Conservation (phyloP, 345 rosid species). For the Trapa incisa region DNA sequence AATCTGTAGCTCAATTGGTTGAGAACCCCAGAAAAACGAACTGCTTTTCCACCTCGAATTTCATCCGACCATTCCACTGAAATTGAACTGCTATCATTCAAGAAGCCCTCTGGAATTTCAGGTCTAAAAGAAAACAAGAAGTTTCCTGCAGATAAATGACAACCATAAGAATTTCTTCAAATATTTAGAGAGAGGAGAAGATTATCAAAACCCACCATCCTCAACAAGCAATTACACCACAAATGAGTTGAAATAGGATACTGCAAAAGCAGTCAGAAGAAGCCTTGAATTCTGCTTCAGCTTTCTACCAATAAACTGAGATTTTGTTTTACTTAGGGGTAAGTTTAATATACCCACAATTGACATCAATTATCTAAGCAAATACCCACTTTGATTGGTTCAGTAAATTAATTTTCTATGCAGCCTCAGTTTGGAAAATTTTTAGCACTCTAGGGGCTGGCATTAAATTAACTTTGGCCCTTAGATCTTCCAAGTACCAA, state of each 20-base stretch:
- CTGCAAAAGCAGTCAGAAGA: neutral
- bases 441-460: neutral
- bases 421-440: neutral
- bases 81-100: conserved; percentile 26
- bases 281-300: neutral
- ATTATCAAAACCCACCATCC: too few relatives aligned
- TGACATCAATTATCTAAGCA: neutral
- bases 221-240: neutral
- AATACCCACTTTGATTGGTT: neutral
- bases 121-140: conserved; percentile 89
- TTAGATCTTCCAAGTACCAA: neutral
- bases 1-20: conserved; percentile 72
- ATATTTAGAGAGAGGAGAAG: neutral
- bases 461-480: neutral
- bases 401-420: neutral
- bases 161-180: conserved; percentile 1
- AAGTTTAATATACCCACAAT: neutral
- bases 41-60: conserved; percentile 82
- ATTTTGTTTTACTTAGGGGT: neutral
- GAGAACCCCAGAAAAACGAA: conserved; percentile 69
- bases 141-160: conserved; percentile 51
- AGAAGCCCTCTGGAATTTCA: conserved; percentile 32
- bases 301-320: neutral
- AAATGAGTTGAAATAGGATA: too few relatives aligned
- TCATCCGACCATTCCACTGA: conserved; percentile 81